These are phyloP conservation scores for Phytophthora sansomeana DNA, from an alignment of 352 stramenopile species.

Conservation along the genomic window DNA sequence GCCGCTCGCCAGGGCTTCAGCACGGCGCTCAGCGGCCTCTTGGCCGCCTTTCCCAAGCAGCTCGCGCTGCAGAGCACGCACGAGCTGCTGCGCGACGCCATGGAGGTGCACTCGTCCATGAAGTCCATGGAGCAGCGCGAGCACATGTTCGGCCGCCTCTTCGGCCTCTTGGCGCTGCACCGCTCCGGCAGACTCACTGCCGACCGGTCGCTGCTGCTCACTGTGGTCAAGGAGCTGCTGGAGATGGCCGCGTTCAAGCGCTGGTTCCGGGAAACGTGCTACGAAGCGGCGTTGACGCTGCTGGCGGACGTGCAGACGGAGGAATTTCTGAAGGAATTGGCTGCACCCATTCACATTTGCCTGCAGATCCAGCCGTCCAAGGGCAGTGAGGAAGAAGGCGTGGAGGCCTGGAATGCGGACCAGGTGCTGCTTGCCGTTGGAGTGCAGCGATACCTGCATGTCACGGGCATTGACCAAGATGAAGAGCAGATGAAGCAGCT, in stretches of 20 bases:
- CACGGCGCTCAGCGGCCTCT: conserved; percentile 77
- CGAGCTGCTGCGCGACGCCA: conserved; percentile 69
- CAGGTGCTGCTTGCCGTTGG: conserved; percentile 82
- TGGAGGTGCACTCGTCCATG: conserved; percentile 85
- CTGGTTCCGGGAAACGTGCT: conserved; percentile 86
- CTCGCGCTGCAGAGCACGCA: conserved; percentile 62
- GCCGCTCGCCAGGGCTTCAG: conserved; percentile 91
- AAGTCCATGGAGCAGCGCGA: conserved; percentile 94
- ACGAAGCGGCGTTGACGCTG: conserved; percentile 70
- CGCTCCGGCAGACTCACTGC: conserved; percentile 71
- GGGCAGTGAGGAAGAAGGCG: conserved; percentile 41
- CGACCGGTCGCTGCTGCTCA: conserved; percentile 47
- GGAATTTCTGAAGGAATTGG: conserved; percentile 55
- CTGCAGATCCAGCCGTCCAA: conserved; percentile 47
- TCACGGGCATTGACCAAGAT: conserved; percentile 45
- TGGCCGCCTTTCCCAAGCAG: conserved; percentile 56
- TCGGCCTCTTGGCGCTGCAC: conserved; percentile 86
- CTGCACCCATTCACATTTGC: conserved; percentile 26
- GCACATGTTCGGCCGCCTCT: conserved; percentile 92
- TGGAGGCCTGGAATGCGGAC: conserved; percentile 71
- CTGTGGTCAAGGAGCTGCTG: conserved; percentile 79
- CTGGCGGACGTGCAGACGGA: conserved; percentile 57
- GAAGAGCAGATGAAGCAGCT: conserved; percentile 40
- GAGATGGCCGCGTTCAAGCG: conserved; percentile 89
- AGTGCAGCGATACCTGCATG: conserved; percentile 73